Base-by-base conservation (phyloP, 495 filamentous ascomycete genomes). In the Aspergillus taichungensis region DNA sequence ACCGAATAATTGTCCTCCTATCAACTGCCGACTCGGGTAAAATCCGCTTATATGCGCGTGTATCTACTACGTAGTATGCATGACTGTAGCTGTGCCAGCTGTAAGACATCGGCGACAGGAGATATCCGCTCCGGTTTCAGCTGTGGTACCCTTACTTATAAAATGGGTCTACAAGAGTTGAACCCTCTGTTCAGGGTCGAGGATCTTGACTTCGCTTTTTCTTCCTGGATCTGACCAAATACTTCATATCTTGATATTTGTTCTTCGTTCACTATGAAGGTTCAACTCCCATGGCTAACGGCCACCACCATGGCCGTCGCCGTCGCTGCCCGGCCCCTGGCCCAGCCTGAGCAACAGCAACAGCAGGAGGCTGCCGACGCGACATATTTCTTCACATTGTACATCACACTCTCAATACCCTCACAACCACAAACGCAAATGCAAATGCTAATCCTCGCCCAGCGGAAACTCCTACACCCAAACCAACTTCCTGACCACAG, bases 401-500 rank as follows among this genome's bases (percentile, higher is more conserved):
- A 50, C 34, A 57, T 8, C 13, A 6, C 10, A 18, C 34, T 7
- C 9, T 6, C 43, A 34, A n/a, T 11, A 13, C 13, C 24, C 32
- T 24, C 18, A 24, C 18, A 24, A 4, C 28, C 30, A 31, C 11
- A 14, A 29, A 24, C 5, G 38, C 10, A 13, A 35, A 28, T 35
- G 13, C 1, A 13, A 34, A 13, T 37, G 45, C 13, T 12, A 31
- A 14, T 3, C 6, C 30, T 30, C 13, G 24, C 27, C 5, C 27
- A 68, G 65, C 53, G 71, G 71, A 8, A 75, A 84, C 56, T 83
- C 79, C 3, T 86, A 84, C 53, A 76, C 76, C 11, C 63, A 65
- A 37, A 84, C 79, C 12, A 77, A 77, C 40, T 94, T 92, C 67
- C 74, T 85, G 54, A 60, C 74, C 36, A 72, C 62, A 27, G 64